These are phyloP conservation scores for Cucumis sativus DNA, from an alignment of 306 rosid genomes.

Conservation along the genomic window DNA sequence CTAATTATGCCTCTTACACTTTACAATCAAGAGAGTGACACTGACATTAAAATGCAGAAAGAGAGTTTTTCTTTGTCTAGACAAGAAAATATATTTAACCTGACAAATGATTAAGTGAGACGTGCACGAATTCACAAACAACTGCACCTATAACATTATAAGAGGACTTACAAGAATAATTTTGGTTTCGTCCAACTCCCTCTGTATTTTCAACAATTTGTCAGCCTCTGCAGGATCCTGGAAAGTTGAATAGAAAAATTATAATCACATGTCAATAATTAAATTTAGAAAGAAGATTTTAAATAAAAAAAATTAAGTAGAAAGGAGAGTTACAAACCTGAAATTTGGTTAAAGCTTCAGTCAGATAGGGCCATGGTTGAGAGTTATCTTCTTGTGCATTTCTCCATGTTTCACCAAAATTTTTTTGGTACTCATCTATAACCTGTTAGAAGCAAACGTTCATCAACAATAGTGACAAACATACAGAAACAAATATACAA, in stretches of 20 bases:
- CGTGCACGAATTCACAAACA: background rate
- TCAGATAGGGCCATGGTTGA: conserved; percentile 83
- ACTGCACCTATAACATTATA: background rate
- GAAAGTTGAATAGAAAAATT: background rate
- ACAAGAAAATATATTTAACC: background rate
- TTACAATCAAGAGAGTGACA: background rate
- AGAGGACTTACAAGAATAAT: conserved; percentile 75
- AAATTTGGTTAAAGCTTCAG: conserved; percentile 60
- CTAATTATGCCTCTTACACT: too few species aligned
- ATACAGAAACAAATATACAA: background rate
- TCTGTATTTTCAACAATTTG: conserved; percentile 84
- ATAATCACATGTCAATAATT: background rate
- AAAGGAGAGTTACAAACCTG: conserved; percentile 42
- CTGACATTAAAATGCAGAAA: background rate
- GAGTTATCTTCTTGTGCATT: conserved; percentile 35
- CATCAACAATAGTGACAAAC: background rate
- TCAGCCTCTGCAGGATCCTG: conserved; percentile 99
- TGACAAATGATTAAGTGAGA: background rate
- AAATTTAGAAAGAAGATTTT: background rate
- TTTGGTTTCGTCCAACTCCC: conserved; percentile 97
- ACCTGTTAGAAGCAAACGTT: conserved; percentile 28
- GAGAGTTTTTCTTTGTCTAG: background rate
- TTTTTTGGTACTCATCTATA: conserved; percentile 73
- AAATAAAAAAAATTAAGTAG: background rate
- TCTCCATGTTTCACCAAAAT: conserved; percentile 83